Evolutionary conservation across 805 yeast species (phyloP).

Genomic region (Yamadazyma tumulicola): DNA sequence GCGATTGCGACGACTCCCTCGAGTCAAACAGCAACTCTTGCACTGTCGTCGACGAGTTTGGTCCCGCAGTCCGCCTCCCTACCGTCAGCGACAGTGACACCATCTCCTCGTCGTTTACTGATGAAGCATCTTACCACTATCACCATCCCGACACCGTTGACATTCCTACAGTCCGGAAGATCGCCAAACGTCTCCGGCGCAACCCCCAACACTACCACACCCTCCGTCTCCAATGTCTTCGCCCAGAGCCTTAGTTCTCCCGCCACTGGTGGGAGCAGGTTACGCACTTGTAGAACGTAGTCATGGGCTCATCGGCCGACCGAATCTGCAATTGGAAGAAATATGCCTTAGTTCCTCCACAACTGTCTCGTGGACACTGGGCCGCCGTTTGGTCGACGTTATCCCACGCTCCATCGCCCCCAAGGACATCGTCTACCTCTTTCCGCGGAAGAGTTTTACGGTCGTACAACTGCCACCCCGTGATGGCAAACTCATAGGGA

Average conservation of each 20-base stretch:
- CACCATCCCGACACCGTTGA: constrained; percentile 4
- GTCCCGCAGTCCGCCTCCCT: constrained; percentile 6
- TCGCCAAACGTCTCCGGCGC: constrained; percentile 1
- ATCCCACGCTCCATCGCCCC: constrained; percentile 98
- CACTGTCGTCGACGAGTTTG: constrained; percentile 2
- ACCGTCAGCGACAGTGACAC: constrained; percentile 2
- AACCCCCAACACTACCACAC: constrained; percentile 9
- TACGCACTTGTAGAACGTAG: constrained; percentile 94
- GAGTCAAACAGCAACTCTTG: background rate
- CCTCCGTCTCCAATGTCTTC: constrained; percentile 3
- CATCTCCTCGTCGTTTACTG: constrained; percentile 7
- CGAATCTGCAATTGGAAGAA: constrained; percentile 95
- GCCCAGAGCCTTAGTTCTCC: constrained; percentile 62
- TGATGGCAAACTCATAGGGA: constrained; percentile 90
- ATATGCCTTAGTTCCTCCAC: constrained; percentile 90
- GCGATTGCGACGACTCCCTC: background rate
- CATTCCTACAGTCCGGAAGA: constrained; percentile 6
- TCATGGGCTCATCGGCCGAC: constrained; percentile 99
- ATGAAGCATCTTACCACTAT: constrained; percentile 5
- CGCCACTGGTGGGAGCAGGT: constrained; percentile 95
- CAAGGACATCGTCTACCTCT: constrained; percentile 92
- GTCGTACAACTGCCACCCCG: constrained; percentile 80
- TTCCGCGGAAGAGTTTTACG: constrained; percentile 80
- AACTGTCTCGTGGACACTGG: constrained; percentile 84
- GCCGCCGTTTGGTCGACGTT: constrained; percentile 94